Evolutionary conservation across 23 red algal species (phyloP).

Genomic region (Agarophyton chilense): DNA sequence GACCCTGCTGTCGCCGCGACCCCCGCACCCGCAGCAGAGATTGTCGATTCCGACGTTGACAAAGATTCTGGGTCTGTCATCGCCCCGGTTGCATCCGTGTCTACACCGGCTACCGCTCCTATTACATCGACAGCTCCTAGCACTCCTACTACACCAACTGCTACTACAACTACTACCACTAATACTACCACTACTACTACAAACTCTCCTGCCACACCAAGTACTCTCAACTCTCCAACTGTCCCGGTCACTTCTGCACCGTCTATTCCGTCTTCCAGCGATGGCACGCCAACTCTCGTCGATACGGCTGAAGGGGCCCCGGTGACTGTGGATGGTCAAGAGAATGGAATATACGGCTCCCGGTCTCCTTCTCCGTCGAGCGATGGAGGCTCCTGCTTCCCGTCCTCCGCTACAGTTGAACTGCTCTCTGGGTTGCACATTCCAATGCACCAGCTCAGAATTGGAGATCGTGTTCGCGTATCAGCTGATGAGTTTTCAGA

Average conservation of each 20-base stretch:
- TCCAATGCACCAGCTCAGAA: conserved; percentile 48
- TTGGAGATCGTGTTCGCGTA: conserved; percentile 71
- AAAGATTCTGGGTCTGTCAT: neutral
- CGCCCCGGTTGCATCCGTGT: neutral
- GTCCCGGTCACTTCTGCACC: neutral
- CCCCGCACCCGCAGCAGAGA: neutral
- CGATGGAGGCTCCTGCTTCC: conserved; percentile 60
- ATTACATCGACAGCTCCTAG: neutral
- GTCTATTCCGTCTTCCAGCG: neutral
- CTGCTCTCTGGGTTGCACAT: conserved; percentile 40
- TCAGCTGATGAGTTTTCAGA: conserved; percentile 34
- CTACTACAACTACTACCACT: neutral
- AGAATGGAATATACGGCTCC: conserved; percentile 33
- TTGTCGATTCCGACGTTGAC: neutral
- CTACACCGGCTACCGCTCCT: neutral
- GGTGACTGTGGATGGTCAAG: conserved; percentile 30
- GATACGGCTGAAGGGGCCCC: neutral
- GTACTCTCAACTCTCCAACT: too few species aligned
- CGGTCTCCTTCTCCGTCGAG: neutral
- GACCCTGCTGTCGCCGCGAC: neutral
- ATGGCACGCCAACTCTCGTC: neutral
- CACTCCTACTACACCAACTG: neutral
- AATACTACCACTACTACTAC: conserved; percentile 32
- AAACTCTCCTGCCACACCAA: neutral
- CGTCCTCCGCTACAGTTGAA: conserved; percentile 60